Evolutionary conservation across 331 rosid genomes (phyloP).

Genomic region (Stylosanthes scabra): DNA sequence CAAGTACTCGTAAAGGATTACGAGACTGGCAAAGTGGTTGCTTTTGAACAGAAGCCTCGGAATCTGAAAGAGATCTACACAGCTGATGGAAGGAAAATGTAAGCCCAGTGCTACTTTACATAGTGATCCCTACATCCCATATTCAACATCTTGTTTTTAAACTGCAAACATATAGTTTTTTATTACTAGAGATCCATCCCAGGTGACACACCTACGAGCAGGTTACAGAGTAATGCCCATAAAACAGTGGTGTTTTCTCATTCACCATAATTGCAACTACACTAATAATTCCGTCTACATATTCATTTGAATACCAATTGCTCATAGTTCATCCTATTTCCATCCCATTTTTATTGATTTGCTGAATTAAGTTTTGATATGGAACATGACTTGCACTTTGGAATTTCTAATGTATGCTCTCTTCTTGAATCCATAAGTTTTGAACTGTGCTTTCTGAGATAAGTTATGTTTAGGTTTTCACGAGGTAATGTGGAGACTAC

Average conservation of each 20-base stretch:
- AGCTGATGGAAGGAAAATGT: slow-evolving; percentile 73
- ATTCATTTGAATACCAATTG: neutral
- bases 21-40: slow-evolving; percentile 74
- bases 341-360: neutral
- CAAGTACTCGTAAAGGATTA: slow-evolving; percentile 82
- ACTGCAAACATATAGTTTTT: slow-evolving; percentile 2
- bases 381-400: slow-evolving; percentile 7
- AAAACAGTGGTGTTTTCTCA: too few relatives aligned
- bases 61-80: slow-evolving; percentile 87
- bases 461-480: slow-evolving; percentile 68
- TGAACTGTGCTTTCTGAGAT: slow-evolving; percentile 20
- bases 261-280: too few relatives aligned
- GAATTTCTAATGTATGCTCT: slow-evolving; percentile 14
- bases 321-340: neutral
- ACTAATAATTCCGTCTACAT: neutral
- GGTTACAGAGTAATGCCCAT: slow-evolving; percentile 4
- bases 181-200: slow-evolving; percentile 1
- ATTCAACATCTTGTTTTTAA: neutral
- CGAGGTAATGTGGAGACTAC: slow-evolving; percentile 82
- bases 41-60: slow-evolving; percentile 71
- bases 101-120: slow-evolving; percentile 41
- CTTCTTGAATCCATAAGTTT: slow-evolving; percentile 16
- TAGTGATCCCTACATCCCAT: slow-evolving; percentile 11
- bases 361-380: neutral
- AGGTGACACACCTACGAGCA: slow-evolving; percentile 24